Evolutionary conservation across 441 rosid genomes (phyloP).

Genomic region (Euphorbia corollata): DNA sequence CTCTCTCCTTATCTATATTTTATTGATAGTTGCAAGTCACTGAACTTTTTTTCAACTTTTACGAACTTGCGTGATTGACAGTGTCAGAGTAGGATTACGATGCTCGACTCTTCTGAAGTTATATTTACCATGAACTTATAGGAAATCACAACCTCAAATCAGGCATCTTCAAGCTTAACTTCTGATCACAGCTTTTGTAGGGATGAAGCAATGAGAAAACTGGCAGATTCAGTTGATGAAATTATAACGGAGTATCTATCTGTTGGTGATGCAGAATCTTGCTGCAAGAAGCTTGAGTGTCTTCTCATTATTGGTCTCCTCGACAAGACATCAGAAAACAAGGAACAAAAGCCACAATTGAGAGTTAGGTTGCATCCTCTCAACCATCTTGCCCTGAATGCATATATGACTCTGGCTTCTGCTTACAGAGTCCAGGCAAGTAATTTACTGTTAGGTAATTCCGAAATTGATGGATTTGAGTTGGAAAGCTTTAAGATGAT

Average conservation of each 20-base stretch:
- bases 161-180: conserved; percentile 15
- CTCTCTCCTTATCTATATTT: not conserved
- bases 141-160: conserved; percentile 38
- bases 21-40: not conserved
- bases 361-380: conserved; percentile 44
- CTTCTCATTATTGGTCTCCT: conserved; percentile 34
- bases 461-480: conserved; percentile 22
- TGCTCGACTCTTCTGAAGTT: conserved; percentile 7
- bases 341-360: conserved; percentile 21
- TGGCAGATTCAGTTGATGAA: conserved; percentile 41
- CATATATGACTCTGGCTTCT: conserved; percentile 54
- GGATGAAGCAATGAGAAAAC: conserved; percentile 34
- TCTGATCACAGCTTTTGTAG: conserved; percentile 21
- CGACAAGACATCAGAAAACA: conserved; percentile 19
- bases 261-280: conserved; percentile 39
- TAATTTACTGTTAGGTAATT: conserved; percentile 18
- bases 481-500: conserved; percentile 34
- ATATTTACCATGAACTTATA: conserved; percentile 21
- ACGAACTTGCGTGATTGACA: not conserved
- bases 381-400: conserved; percentile 49
- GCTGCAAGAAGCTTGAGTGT: conserved; percentile 54
- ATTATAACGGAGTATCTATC: conserved; percentile 41
- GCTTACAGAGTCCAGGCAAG: conserved; percentile 46
- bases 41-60: not conserved
- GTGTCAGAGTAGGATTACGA: not conserved